Base-by-base conservation (phyloP, 1,284 basidiomycete genomes). In the Sutorius eximius region DNA sequence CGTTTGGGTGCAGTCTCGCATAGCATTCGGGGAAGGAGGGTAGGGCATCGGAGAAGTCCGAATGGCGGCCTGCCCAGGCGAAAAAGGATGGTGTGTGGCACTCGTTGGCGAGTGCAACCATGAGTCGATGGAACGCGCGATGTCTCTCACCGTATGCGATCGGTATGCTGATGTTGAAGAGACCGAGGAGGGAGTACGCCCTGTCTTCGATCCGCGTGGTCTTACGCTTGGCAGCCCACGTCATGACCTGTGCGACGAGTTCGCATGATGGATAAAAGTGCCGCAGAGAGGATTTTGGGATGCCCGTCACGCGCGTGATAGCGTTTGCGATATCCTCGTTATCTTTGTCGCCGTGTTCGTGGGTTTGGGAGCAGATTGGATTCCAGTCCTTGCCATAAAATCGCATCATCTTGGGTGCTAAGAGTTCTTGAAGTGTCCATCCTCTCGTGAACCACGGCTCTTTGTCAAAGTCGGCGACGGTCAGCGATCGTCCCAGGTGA, bases 141-240 rank as follows among this genome's bases (percentile, higher is more conserved):
- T 44, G 40, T 40, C 59, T 47, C 13, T 60, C 59, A 13, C 59
- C 55, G 11, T 58, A 58, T 16, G 55, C 45, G 16, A 61, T 59
- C 10, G 59, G 54, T 33, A 60, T 46, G 58, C 40, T 57, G 36
- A 52, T 20, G 12, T 47, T 13, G 27, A 61, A 52, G 24, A 60
- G 47, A 11, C 55, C 57, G 13, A 61, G 59, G 34, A 59, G 59
- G 27, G 55, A 16, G 22, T 60, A 60, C 5, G 58, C 54, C 36
- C 5, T 40, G 18, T 62, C 61, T 38, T 65, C 54, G 8, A 45
- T 44, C 12, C 54, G 59, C 5, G 63, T 63, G 22, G 63, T 63
- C 33, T 61, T 61, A 30, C 61, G 49, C 18, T 47, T 49, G 2
- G 59, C 46, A 2, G 61, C 48, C 61, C 61, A 62, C 24, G 24